A percentile compares a stretch with the other conserved stretches of the same genome.
Conservation (phyloP, 306 rosid species). For the Elaeagnus macrophylla region DNA sequence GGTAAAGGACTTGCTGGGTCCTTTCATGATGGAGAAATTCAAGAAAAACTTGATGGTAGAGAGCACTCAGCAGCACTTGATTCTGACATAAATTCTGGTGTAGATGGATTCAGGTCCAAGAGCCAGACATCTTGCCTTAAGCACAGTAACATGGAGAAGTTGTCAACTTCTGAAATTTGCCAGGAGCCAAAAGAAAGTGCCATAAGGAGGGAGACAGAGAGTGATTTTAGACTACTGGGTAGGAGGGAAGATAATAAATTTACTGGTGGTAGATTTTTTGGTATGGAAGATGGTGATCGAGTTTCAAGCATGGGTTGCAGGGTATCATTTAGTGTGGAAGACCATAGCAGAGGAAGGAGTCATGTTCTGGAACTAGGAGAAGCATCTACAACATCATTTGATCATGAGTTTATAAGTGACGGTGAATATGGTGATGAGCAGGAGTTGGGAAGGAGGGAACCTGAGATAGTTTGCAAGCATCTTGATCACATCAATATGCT, state of each 20-base stretch:
- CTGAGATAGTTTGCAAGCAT: conserved; percentile 58
- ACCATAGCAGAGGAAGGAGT: conserved; percentile 42
- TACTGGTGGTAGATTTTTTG: conserved; percentile 60
- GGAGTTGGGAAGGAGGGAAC: conserved; percentile 55
- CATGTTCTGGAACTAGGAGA: conserved; percentile 54
- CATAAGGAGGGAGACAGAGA: conserved; percentile 93
- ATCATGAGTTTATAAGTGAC: conserved; percentile 63
- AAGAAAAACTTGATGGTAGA: conserved; percentile 47
- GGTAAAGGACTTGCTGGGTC: conserved; percentile 24
- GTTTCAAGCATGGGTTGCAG: conserved; percentile 47
- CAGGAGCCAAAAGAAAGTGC: conserved; percentile 72
- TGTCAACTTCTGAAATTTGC: conserved; percentile 45
- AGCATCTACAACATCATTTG: conserved; percentile 43
- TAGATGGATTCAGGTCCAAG: conserved; percentile 25
- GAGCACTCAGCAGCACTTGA: conserved; percentile 19
- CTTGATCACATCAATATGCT: conserved; percentile 79
- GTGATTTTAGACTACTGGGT: conserved; percentile 82
- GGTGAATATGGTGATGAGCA: conserved; percentile 66
- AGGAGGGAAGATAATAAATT: conserved; percentile 65
- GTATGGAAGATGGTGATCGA: conserved; percentile 62
- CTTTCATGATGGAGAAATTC: conserved; percentile 39
- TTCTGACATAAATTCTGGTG: conserved; percentile 13
- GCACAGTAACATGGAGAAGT: conserved; percentile 34
- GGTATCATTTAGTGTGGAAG: conserved; percentile 67
- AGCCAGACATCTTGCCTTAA: conserved; percentile 30